Evolutionary conservation across 805 yeast genomes (phyloP).

Genomic region (Myxozyma mucilagina): DNA sequence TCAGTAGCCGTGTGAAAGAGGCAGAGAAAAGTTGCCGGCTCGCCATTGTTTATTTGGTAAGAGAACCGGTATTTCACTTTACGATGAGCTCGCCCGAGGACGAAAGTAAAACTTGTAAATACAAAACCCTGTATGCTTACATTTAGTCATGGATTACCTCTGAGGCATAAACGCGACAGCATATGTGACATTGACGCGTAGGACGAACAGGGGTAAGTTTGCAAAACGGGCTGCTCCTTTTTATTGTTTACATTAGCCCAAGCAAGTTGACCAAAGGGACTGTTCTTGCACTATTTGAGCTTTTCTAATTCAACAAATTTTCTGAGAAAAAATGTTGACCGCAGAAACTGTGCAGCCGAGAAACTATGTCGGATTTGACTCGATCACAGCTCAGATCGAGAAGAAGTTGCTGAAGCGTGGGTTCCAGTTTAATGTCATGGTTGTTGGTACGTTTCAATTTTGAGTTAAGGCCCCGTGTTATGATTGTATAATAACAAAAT

Average conservation of each 20-base stretch:
- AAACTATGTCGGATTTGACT: slow-evolving; percentile 92
- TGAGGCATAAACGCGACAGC: slow-evolving; percentile 15
- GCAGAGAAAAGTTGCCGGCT: too few species aligned
- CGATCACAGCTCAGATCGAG: slow-evolving; percentile 94
- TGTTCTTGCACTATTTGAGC: not conserved
- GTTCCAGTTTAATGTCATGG: slow-evolving; percentile 90
- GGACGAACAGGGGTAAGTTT: not conserved
- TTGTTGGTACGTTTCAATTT: slow-evolving; percentile 55
- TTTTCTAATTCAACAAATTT: not conserved
- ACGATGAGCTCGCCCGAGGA: too few species aligned
- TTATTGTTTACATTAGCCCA: not conserved
- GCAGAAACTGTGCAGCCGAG: slow-evolving; percentile 52
- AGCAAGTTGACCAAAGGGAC: not conserved
- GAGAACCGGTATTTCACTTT: too few species aligned
- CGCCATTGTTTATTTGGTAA: too few species aligned
- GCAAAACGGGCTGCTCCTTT: not conserved
- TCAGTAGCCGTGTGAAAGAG: too few species aligned
- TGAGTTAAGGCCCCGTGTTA: not conserved
- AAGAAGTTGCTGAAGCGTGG: slow-evolving; percentile 88
- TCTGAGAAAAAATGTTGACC: slow-evolving; percentile 7
- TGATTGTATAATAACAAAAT: not conserved
- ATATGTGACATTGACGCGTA: not conserved
- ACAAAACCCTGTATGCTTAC: not conserved
- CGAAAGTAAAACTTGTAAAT: not conserved
- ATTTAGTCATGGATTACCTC: not conserved